Percentiles rank a stretch among this genome's conserved stretches.
phyloP scores from a whole-genome alignment of 257 asterid genomes.

The Nemophila menziesii region DNA sequence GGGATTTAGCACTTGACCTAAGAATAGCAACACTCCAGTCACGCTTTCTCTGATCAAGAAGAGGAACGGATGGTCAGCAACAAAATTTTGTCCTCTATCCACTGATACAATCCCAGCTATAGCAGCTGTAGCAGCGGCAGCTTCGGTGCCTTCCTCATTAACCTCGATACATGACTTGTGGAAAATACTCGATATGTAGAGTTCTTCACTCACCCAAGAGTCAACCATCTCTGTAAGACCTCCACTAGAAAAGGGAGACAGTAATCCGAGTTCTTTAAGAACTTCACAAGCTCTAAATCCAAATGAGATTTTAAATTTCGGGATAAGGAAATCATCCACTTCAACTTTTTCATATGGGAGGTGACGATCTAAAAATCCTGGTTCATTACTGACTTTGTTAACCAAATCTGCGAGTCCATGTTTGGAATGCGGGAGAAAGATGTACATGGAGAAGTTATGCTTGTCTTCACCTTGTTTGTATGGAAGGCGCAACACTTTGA shows the following conservation, averaged over 20 bases:
- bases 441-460: conserved; percentile 22
- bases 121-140: no score
- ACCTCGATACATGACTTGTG: conserved; percentile 9
- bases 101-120: background rate
- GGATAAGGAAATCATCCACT: conserved; percentile 19
- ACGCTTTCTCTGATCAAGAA: conserved; percentile 10
- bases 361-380: conserved; percentile 24
- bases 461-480: conserved; percentile 13
- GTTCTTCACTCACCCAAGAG: background rate
- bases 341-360: conserved; percentile 12
- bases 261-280: background rate
- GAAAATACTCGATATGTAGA: conserved; percentile 1
- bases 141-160: conserved; percentile 17
- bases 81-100: conserved; percentile 4
- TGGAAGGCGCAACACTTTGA: conserved; percentile 14
- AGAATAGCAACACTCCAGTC: conserved; percentile 8
- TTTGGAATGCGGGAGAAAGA: conserved; percentile 28
- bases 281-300: conserved; percentile 19
- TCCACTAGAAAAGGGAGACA: conserved; percentile 1
- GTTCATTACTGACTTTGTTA: conserved; percentile 15
- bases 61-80: conserved; percentile 16
- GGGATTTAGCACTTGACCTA: conserved; percentile 11
- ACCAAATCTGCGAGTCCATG: conserved; percentile 25
- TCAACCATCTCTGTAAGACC: conserved; percentile 9
- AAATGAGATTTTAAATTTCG: conserved; percentile 27